phyloP scores from a whole-genome alignment of 1,139 yeast genomes.

The Saccharomyces hybrid region DNA sequence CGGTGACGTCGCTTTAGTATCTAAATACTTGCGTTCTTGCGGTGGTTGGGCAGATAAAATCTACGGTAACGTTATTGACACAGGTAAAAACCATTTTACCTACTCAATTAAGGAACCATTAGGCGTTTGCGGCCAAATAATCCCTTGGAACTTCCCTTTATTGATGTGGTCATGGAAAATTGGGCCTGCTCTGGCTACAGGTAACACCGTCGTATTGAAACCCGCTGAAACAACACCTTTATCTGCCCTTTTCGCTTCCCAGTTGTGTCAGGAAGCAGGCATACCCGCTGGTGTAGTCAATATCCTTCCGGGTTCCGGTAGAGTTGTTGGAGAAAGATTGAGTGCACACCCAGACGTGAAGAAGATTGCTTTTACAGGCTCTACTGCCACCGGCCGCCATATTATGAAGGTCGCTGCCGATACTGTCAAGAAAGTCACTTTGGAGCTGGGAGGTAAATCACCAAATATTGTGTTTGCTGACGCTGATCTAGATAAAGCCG shows the following conservation, averaged over 20 bases:
- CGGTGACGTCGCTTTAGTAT: constrained; percentile 52
- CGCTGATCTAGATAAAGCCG: constrained; percentile 47
- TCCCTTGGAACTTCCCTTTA: constrained; percentile 86
- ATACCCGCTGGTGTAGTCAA: constrained; percentile 77
- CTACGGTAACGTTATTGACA: constrained; percentile 56
- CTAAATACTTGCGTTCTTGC: constrained; percentile 53
- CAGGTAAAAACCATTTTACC: constrained; percentile 46
- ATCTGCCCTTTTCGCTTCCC: constrained; percentile 61
- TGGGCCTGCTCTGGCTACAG: constrained; percentile 77
- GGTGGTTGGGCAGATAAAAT: constrained; percentile 76
- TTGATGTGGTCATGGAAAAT: constrained; percentile 75
- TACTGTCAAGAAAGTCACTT: constrained; percentile 68
- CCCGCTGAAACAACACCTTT: constrained; percentile 81
- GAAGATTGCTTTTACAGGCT: constrained; percentile 82
- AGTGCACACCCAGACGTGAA: constrained; percentile 53
- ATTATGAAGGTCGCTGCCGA: constrained; percentile 62
- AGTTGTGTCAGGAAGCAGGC: constrained; percentile 61
- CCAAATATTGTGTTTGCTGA: constrained; percentile 56
- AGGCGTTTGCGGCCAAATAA: constrained; percentile 77
- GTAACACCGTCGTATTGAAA: constrained; percentile 73
- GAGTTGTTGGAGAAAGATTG: constrained; percentile 54
- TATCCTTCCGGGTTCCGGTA: constrained; percentile 61
- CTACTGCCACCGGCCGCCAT: constrained; percentile 72
- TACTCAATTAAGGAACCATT: constrained; percentile 51
- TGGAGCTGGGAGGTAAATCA: constrained; percentile 63